These are phyloP conservation scores for Solanum microdontum DNA, from an alignment of 257 asterid species.

Conservation along the genomic window DNA sequence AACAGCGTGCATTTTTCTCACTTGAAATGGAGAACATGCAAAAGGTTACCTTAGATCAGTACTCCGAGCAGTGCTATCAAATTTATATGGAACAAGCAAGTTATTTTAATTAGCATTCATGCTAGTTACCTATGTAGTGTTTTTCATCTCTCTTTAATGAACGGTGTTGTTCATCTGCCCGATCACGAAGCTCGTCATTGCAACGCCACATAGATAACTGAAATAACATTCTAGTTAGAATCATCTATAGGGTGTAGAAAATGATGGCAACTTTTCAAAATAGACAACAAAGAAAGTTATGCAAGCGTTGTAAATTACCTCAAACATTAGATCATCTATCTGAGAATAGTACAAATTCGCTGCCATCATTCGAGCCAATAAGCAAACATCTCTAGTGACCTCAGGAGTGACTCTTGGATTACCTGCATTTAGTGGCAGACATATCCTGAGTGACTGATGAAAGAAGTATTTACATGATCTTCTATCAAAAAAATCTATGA, in stretches of 20 bases:
- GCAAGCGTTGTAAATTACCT: constrained; percentile 30
- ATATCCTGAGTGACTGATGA: not conserved
- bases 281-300: not conserved
- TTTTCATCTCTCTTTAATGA: constrained; percentile 29
- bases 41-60: not conserved
- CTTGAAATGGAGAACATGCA: not conserved
- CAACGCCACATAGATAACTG: constrained; percentile 56
- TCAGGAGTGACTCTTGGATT: constrained; percentile 48
- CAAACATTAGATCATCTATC: constrained; percentile 94
- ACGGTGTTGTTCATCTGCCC: constrained; percentile 21
- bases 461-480: not conserved
- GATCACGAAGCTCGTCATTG: constrained; percentile 36
- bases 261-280: not conserved
- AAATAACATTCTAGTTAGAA: not conserved
- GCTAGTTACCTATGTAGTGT: constrained; percentile 30
- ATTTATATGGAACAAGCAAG: not conserved
- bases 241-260: not conserved
- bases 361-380: constrained; percentile 50
- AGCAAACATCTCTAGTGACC: constrained; percentile 44
- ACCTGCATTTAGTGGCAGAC: constrained; percentile 13
- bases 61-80: not conserved
- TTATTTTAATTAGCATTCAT: not conserved
- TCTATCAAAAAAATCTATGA: not conserved
- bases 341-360: constrained; percentile 72
- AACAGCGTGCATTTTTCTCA: not conserved